These are phyloP conservation scores for Tuber microsphaerosporum DNA, from an alignment of 495 filamentous ascomycete species.

Conservation along the genomic window DNA sequence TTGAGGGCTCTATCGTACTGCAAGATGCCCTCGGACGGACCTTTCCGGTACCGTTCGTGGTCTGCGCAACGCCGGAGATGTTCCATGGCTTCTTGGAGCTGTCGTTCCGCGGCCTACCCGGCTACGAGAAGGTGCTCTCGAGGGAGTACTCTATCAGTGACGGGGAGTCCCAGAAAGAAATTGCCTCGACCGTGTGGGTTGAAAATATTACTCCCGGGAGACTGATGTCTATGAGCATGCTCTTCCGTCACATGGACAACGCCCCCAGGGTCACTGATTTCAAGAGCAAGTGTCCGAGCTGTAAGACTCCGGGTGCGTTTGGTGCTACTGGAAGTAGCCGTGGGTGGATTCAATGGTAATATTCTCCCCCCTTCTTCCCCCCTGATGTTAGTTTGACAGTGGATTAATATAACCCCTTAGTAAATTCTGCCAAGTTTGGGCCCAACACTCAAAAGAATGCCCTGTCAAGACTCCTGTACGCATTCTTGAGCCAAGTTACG, in stretches of 20 bases:
- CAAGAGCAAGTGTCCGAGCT: not conserved
- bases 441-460: not conserved
- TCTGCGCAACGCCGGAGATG: not conserved
- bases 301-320: not conserved
- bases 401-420: not conserved
- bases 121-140: not conserved
- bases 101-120: not conserved
- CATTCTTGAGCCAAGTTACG: not conserved
- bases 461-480: not conserved
- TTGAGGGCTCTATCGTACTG: not conserved
- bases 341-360: constrained; percentile 1
- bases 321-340: not conserved
- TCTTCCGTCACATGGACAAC: not conserved
- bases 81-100: not conserved
- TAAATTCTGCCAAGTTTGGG: not conserved
- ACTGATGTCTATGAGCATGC: not conserved
- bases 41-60: not conserved
- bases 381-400: not conserved
- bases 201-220: not conserved
- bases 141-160: not conserved
- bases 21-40: not conserved
- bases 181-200: not conserved
- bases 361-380: not conserved
- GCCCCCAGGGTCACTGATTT: not conserved
- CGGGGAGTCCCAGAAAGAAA: not conserved